These are phyloP conservation scores for Spiraea crenata DNA, from an alignment of 331 rosid genomes.

Conservation along the genomic window DNA sequence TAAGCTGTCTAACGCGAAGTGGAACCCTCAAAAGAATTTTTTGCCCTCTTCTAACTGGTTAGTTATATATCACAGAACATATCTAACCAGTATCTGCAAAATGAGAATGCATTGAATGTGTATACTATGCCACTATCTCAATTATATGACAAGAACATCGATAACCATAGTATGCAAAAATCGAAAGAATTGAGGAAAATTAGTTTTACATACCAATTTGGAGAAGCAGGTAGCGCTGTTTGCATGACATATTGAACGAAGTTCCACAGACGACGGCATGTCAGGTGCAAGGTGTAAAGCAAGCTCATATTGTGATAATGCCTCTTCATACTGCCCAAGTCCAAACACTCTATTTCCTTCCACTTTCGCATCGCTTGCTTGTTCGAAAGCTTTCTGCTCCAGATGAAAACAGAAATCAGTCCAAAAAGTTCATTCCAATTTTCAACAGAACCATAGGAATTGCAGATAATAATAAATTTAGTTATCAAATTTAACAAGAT, in stretches of 20 bases:
- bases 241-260: conserved; percentile 73
- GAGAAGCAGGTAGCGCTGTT: conserved; percentile 73
- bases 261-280: conserved; percentile 62
- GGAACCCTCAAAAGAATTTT: not conserved
- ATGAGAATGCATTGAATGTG: not conserved
- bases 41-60: too few relatives aligned
- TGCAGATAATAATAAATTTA: not conserved
- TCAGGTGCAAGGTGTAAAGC: conserved; percentile 70
- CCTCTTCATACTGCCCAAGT: conserved; percentile 74
- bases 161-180: not conserved
- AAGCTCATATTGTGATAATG: conserved; percentile 60
- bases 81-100: not conserved
- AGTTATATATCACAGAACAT: too few relatives aligned
- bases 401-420: conserved; percentile 1
- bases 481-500: not conserved
- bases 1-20: not conserved
- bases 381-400: conserved; percentile 59
- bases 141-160: too few relatives aligned
- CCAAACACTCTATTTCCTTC: conserved; percentile 76
- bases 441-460: not conserved
- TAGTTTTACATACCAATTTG: conserved; percentile 54
- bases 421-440: not conserved
- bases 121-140: not conserved
- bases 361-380: conserved; percentile 74
- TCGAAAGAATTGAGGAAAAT: not conserved